A percentile compares a stretch with the other conserved stretches of the same genome.
Evolutionary conservation across 108 stramenopile species (phyloP).

Genomic region (Aureococcus anophagefferens): DNA sequence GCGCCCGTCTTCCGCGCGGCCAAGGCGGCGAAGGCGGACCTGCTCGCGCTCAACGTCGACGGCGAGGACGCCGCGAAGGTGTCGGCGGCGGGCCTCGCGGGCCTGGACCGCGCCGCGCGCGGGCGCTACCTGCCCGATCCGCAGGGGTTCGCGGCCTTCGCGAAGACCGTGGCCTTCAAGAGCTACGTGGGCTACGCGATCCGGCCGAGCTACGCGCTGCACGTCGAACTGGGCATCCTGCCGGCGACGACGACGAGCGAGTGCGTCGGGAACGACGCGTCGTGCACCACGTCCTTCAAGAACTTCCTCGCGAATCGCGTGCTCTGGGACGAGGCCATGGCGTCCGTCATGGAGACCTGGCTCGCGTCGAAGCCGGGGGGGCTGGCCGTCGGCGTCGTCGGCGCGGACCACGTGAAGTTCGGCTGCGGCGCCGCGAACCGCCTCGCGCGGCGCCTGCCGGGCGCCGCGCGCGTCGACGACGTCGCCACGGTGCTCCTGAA

Average conservation of each 20-base stretch:
- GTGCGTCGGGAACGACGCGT: too few relatives aligned
- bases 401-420: conserved; percentile 69
- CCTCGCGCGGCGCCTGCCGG: not conserved
- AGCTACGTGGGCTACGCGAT: conserved; percentile 60
- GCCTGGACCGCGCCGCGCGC: conserved; percentile 25
- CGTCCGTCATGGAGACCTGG: conserved; percentile 45
- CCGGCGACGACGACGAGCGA: not conserved
- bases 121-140: conserved; percentile 53
- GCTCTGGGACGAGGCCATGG: conserved; percentile 71
- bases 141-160: conserved; percentile 54
- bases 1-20: conserved; percentile 44
- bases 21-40: conserved; percentile 33
- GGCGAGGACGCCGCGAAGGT: conserved; percentile 57
- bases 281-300: conserved; percentile 38
- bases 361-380: conserved; percentile 39
- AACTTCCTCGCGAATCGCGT: conserved; percentile 60
- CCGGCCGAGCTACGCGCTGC: conserved; percentile 50
- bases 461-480: not conserved
- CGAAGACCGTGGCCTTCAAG: conserved; percentile 28
- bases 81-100: conserved; percentile 48
- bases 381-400: conserved; percentile 54
- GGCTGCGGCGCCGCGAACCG: conserved; percentile 55
- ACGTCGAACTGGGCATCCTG: conserved; percentile 51
- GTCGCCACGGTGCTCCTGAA: not conserved
- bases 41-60: conserved; percentile 61